Conservation (phyloP, 345 rosid genomes). For the Rhodamnia rubescens region DNA sequence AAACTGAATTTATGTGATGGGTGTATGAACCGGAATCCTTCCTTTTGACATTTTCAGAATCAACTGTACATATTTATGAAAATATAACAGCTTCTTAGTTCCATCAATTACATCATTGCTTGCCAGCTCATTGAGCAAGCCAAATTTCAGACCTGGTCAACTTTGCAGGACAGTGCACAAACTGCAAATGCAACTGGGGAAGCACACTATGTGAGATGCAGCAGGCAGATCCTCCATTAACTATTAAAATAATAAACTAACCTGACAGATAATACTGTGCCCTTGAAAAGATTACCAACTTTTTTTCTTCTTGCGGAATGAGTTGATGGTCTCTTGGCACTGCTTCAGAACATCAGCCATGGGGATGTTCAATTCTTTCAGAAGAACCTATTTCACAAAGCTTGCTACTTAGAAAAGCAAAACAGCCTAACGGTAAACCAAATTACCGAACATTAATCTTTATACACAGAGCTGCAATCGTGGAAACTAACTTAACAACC, state of each 20-base stretch:
- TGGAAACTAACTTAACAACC: slow-evolving; percentile 20
- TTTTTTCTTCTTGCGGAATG: slow-evolving; percentile 67
- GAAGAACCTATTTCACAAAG: slow-evolving; percentile 30
- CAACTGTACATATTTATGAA: neutral
- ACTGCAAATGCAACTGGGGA: neutral
- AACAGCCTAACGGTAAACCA: neutral
- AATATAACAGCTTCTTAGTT: neutral
- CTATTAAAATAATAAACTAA: slow-evolving; percentile 13
- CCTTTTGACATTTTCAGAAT: neutral
- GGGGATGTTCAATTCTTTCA: slow-evolving; percentile 41
- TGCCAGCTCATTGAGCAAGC: neutral
- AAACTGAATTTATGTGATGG: neutral
- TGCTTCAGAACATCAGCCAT: slow-evolving; percentile 46
- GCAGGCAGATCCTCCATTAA: neutral
- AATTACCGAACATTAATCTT: neutral
- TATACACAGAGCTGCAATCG: neutral
- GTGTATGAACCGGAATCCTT: neutral
- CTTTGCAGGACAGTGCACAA: neutral
- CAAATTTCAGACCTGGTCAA: neutral
- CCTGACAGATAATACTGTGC: slow-evolving; percentile 46
- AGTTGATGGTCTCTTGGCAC: slow-evolving; percentile 51
- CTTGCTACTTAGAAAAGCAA: slow-evolving; percentile 9
- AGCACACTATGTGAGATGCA: neutral
- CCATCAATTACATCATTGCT: neutral
- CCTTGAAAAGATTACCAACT: slow-evolving; percentile 31